These are phyloP conservation scores for Monilinia vaccinii-corymbosi DNA, from an alignment of 2,329 filamentous ascomycete species.

Conservation along the genomic window DNA sequence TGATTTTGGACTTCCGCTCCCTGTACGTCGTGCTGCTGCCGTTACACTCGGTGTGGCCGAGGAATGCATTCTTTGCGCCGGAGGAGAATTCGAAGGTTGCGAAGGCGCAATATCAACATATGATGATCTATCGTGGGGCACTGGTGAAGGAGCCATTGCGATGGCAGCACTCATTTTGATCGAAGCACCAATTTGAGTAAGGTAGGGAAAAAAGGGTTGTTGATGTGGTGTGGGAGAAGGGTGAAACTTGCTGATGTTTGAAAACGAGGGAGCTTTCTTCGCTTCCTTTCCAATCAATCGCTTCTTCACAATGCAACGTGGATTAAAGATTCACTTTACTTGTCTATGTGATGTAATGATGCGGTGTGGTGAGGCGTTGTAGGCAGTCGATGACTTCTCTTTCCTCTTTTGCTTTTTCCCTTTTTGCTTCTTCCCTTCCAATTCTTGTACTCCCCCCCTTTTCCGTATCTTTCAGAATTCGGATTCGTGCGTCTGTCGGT, in stretches of 20 bases:
- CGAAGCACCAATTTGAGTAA: background rate
- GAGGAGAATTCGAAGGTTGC: constrained; percentile 25
- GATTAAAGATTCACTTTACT: background rate
- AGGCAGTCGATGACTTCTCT: background rate
- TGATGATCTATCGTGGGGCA: constrained; percentile 56
- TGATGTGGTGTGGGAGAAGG: background rate
- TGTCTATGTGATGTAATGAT: too few relatives aligned
- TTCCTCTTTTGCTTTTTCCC: background rate
- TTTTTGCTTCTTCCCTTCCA: background rate
- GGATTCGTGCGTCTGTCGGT: constrained; percentile 10
- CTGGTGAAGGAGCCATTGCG: constrained; percentile 59
- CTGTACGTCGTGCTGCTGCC: constrained; percentile 37
- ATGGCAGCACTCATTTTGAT: constrained; percentile 57
- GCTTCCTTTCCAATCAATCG: constrained; percentile 8
- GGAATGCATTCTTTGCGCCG: constrained; percentile 22
- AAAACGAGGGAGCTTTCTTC: constrained; percentile 4
- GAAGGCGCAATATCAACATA: constrained; percentile 40
- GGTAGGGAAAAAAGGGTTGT: background rate
- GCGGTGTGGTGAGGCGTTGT: background rate
- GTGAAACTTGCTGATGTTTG: constrained; percentile 11
- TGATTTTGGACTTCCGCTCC: constrained; percentile 46
- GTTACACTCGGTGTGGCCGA: constrained; percentile 37
- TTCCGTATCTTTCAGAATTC: constrained; percentile 9
- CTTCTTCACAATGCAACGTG: background rate
- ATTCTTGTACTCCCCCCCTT: constrained; percentile 9